These are phyloP conservation scores for Moesziomyces sp. DNA, from an alignment of 1,284 basidiomycete species.

Conservation along the genomic window DNA sequence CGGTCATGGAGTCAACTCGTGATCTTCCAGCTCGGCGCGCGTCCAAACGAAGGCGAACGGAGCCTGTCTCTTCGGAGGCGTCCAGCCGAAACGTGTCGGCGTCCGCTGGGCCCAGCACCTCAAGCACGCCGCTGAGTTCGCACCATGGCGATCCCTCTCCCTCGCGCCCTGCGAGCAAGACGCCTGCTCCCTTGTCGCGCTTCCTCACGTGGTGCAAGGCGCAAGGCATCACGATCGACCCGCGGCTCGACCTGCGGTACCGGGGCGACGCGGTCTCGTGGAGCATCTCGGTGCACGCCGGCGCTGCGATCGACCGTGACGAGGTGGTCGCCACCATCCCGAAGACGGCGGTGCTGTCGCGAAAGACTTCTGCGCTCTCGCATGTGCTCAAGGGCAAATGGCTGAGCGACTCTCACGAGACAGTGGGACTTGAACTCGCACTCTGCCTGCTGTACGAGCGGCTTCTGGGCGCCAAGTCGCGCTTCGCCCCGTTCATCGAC, in stretches of 20 bases:
- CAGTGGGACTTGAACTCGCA: constrained; percentile 45
- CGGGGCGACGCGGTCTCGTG: constrained; percentile 14
- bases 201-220: constrained; percentile 28
- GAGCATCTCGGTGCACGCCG: constrained; percentile 32
- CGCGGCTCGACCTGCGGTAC: constrained; percentile 21
- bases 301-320: constrained; percentile 8
- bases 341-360: constrained; percentile 44
- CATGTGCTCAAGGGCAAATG: constrained; percentile 12
- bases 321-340: constrained; percentile 32
- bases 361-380: constrained; percentile 34
- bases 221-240: constrained; percentile 9
- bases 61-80: background rate
- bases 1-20: too few species aligned
- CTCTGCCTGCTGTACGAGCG: constrained; percentile 57
- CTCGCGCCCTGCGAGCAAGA: background rate
- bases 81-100: background rate
- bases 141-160: background rate
- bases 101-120: background rate
- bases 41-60: background rate
- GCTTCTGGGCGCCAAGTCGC: constrained; percentile 25
- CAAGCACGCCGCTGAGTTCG: constrained; percentile 12
- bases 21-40: background rate
- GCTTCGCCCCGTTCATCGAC: constrained; percentile 42
- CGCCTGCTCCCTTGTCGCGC: constrained; percentile 1
- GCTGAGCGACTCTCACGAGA: constrained; percentile 28